Evolutionary conservation across 768 basidiomycete genomes (phyloP).

Genomic region (Lanmaoa pseudosensibilis): DNA sequence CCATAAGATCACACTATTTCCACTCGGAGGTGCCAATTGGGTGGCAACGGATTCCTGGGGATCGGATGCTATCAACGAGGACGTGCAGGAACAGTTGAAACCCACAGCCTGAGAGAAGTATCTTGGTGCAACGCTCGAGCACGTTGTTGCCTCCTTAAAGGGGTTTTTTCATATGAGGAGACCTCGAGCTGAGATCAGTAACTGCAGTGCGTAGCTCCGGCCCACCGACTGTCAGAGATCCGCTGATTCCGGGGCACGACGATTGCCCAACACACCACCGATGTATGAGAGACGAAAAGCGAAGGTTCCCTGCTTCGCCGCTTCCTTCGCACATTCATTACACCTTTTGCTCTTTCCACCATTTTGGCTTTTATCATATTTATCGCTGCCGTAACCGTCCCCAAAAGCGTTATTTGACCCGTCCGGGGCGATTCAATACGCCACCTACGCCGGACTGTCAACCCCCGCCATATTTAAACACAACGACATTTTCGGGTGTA

Average conservation of each 20-base stretch:
- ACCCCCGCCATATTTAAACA: constrained; percentile 60
- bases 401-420: constrained; percentile 57
- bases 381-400: no score
- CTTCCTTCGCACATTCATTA: constrained; percentile 41
- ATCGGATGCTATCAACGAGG: constrained; percentile 58
- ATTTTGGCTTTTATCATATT: constrained; percentile 15
- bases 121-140: constrained; percentile 13
- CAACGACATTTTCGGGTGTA: constrained; percentile 58
- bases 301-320: no score
- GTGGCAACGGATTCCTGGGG: constrained; percentile 64
- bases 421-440: constrained; percentile 45
- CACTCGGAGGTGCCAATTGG: constrained; percentile 54
- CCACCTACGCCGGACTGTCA: constrained; percentile 61
- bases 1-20: constrained; percentile 59
- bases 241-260: neutral
- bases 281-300: neutral
- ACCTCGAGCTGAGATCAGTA: neutral
- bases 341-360: constrained; percentile 54
- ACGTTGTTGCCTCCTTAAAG: constrained; percentile 2
- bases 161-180: neutral
- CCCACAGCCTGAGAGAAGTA: constrained; percentile 37
- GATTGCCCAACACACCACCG: neutral
- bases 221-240: neutral
- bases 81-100: constrained; percentile 47
- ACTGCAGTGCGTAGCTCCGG: neutral